Conservation (phyloP, 495 filamentous ascomycete genomes). For the Trypethelium eluteriae region DNA sequence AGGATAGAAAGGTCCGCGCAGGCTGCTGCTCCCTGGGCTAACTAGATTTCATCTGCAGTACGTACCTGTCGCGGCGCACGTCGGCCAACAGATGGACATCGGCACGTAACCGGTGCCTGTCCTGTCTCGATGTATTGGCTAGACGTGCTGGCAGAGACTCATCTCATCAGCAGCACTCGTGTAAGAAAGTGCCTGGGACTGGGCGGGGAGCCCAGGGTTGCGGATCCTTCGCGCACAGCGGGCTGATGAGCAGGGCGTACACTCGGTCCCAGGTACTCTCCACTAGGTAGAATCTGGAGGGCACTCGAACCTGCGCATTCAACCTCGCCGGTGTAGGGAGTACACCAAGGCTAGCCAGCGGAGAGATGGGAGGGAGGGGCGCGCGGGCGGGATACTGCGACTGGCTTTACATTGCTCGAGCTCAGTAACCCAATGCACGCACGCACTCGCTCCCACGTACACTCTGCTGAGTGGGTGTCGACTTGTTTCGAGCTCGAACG, state of each 20-base stretch:
- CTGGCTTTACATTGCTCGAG: background rate
- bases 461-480: conserved; percentile 1
- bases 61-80: background rate
- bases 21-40: background rate
- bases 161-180: background rate
- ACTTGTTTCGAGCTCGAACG: conserved; percentile 4
- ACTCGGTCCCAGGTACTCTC: background rate
- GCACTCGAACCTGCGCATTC: conserved; percentile 5
- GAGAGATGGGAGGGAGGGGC: background rate
- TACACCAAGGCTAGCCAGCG: background rate
- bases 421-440: background rate
- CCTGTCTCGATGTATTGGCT: conserved; percentile 2
- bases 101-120: background rate
- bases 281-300: background rate
- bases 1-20: background rate
- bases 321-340: background rate
- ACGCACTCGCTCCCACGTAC: background rate
- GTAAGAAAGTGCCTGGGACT: conserved; percentile 1
- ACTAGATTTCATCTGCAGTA: background rate
- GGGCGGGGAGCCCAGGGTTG: conserved; percentile 1
- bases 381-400: conserved; percentile 3
- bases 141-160: background rate
- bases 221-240: conserved; percentile 3
- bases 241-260: conserved; percentile 10
- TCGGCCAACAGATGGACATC: background rate